Conservation (phyloP, 73 alveolate species). For the Blepharisma japonicum region DNA sequence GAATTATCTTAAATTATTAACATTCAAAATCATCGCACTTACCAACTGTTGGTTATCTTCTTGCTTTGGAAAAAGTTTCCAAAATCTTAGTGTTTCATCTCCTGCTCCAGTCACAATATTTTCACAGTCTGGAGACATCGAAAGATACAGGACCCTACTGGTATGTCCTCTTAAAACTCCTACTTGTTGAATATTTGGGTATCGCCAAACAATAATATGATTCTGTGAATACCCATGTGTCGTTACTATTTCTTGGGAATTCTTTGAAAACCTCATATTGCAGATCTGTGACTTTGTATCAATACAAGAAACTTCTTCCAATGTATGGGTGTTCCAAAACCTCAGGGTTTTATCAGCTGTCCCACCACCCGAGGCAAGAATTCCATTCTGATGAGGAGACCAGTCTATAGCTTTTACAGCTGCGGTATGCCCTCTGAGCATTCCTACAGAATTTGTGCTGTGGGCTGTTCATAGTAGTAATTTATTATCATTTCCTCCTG, state of each 20-base stretch:
- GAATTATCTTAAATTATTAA: too few relatives aligned
- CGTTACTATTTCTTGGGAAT: slow-evolving; percentile 87
- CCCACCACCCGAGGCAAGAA: slow-evolving; percentile 95
- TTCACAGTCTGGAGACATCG: slow-evolving; percentile 91
- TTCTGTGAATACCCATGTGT: slow-evolving; percentile 94
- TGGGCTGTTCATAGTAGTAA: slow-evolving; percentile 83
- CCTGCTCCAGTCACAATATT: slow-evolving; percentile 96
- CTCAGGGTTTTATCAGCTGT: slow-evolving; percentile 94
- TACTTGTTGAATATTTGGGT: slow-evolving; percentile 84
- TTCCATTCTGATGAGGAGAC: slow-evolving; percentile 91
- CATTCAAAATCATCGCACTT: too few relatives aligned
- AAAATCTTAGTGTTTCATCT: slow-evolving; percentile 93
- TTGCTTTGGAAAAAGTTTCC: slow-evolving; percentile 91
- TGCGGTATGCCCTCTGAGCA: slow-evolving; percentile 76
- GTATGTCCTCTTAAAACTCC: slow-evolving; percentile 93
- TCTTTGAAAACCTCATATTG: slow-evolving; percentile 84
- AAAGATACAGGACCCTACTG: slow-evolving; percentile 89
- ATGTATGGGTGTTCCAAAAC: slow-evolving; percentile 92
- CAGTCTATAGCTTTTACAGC: slow-evolving; percentile 98
- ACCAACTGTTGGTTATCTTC: too few relatives aligned
- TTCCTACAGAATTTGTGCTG: slow-evolving; percentile 47
- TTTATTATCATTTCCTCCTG: slow-evolving; percentile 98
- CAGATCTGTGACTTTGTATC: slow-evolving; percentile 95
- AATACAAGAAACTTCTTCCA: slow-evolving; percentile 61
- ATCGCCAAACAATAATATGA: slow-evolving; percentile 90